Evolutionary conservation across 2,329 filamentous ascomycete genomes (phyloP).

Genomic region (Aspergillus sp.): DNA sequence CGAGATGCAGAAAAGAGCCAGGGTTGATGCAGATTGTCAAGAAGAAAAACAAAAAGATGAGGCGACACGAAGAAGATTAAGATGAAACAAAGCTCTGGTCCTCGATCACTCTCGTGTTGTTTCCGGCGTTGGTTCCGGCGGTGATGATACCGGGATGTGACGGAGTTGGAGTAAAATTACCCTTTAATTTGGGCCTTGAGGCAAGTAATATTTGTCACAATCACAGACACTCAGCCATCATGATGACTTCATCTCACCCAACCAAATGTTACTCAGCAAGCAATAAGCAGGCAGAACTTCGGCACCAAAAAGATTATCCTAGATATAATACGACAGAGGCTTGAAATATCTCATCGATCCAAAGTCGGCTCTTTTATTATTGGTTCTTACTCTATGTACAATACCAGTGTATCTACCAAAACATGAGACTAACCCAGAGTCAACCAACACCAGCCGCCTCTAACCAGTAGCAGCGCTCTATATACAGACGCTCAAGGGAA

Average conservation of each 20-base stretch:
- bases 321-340: no score
- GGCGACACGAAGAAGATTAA: background rate
- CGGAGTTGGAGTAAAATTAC: constrained; percentile 1
- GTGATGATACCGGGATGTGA: background rate
- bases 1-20: background rate
- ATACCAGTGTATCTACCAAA: constrained; percentile 2
- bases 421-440: background rate
- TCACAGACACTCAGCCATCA: constrained; percentile 8
- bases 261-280: constrained; percentile 1
- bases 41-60: constrained; percentile 1
- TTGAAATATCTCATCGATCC: background rate
- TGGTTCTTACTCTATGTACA: background rate
- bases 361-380: background rate
- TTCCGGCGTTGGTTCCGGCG: background rate
- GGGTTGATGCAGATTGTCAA: background rate
- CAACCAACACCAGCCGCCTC: background rate
- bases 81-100: constrained; percentile 1
- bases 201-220: constrained; percentile 4
- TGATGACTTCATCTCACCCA: constrained; percentile 23
- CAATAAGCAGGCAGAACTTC: no score
- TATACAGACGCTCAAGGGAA: constrained; percentile 2
- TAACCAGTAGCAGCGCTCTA: background rate
- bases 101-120: background rate
- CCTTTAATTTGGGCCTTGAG: background rate
- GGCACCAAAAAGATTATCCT: no score